phyloP scores from a whole-genome alignment of 495 filamentous ascomycete species.

The Astrothelium macrocarpum region DNA sequence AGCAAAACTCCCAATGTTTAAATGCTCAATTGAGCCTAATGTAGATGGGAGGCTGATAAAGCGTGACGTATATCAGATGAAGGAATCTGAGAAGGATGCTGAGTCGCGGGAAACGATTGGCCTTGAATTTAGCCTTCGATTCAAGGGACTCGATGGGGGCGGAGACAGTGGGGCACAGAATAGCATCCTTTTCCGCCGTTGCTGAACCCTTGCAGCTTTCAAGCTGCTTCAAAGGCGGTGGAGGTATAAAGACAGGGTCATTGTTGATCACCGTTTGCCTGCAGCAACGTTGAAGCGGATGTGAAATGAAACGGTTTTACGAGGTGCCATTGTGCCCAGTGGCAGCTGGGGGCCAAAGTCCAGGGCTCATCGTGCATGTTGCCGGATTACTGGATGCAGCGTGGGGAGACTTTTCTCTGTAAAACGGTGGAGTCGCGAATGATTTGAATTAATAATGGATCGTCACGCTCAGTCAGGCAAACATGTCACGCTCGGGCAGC shows the following conservation, averaged over 20 bases:
- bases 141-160: not conserved
- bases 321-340: too few relatives aligned
- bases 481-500: not conserved
- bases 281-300: too few relatives aligned
- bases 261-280: not conserved
- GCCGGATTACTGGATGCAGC: too few relatives aligned
- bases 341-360: too few relatives aligned
- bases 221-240: slow-evolving; percentile 1
- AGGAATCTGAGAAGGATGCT: not conserved
- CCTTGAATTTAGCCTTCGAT: not conserved
- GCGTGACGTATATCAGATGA: not conserved
- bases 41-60: not conserved
- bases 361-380: too few relatives aligned
- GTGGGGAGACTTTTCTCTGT: too few relatives aligned
- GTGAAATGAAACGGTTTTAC: too few relatives aligned
- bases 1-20: too few relatives aligned
- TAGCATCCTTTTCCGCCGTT: not conserved
- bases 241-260: not conserved
- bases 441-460: too few relatives aligned
- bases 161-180: not conserved
- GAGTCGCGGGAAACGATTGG: not conserved
- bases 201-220: not conserved
- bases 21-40: not conserved
- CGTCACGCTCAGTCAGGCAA: too few relatives aligned
- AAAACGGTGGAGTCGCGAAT: not conserved